Base-by-base conservation (phyloP, 495 filamentous ascomycete species). In the Annulohypoxylon bovei region DNA sequence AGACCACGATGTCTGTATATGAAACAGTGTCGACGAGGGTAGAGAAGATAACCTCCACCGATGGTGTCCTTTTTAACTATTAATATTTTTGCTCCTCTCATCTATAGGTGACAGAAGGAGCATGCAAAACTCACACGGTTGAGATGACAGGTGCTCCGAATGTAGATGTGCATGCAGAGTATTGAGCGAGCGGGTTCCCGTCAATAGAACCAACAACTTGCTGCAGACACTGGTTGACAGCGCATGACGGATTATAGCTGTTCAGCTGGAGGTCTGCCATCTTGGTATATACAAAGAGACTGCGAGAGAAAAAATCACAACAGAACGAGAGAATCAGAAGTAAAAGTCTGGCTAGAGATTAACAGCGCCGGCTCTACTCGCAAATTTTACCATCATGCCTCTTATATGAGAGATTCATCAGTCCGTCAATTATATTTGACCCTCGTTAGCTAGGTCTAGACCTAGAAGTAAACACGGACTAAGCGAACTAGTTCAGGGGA, bases 1-100 rank as follows among this genome's bases (percentile, higher is more conserved):
- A 49, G 22, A 49, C 46, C 46, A 49, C 46, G 46, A 49, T 27
- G 14, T 49, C 46, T 49, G 46, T 49, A 22, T 49, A 49, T 49
- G 46, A 27, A 27, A 49, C 22, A 3, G 46, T 49, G 14, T 49
- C 46, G 46, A 49, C 46, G 20, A 49, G 46, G 4, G 46, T 49
- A 25, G 46, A 49, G 11, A 49, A 25, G 22, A 27, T 7, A 49
- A 49, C 46, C 3, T 49, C 22, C 11, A 49, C 22, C 1, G 46
- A 27, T 14, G 46, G 46, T 27, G 46, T 49, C 12, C 46, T 49
- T 49, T 12, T 5, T 4, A 12, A 49, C 3, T 27, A 14, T 49
- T 27, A 49, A 22, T 22, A 14, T 12, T 14, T 27, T 11, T 0
- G 22, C 8, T 27, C 27, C 22, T 49, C 46, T 11, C 11, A 16